Conservation (phyloP, 1,284 basidiomycete species). For the Heterobasidion irregulare region DNA sequence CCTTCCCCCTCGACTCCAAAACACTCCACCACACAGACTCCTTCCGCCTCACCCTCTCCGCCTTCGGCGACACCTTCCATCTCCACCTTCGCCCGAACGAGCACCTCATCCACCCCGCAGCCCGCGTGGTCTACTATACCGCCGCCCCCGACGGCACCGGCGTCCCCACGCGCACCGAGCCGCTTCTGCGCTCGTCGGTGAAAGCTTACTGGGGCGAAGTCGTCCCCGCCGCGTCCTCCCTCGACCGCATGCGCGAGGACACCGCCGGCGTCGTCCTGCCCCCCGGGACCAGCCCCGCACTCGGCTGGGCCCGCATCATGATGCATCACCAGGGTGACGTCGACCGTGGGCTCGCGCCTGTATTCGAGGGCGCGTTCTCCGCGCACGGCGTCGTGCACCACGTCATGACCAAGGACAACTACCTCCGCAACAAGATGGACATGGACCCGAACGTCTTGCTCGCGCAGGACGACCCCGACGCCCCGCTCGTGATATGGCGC, state of each 20-base stretch:
- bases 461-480: slow-evolving; percentile 33
- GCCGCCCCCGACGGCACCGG: slow-evolving; percentile 36
- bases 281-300: slow-evolving; percentile 31
- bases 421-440: slow-evolving; percentile 48
- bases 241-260: slow-evolving; percentile 51
- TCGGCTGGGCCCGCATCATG: slow-evolving; percentile 69
- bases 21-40: slow-evolving; percentile 53
- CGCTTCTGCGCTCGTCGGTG: slow-evolving; percentile 46
- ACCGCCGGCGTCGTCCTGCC: slow-evolving; percentile 38
- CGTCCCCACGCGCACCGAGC: slow-evolving; percentile 36
- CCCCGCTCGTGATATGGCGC: slow-evolving; percentile 61
- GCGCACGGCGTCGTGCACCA: slow-evolving; percentile 65
- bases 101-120: slow-evolving; percentile 70
- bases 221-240: slow-evolving; percentile 40
- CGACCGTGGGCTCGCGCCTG: slow-evolving; percentile 35
- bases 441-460: slow-evolving; percentile 46
- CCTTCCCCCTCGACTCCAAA: slow-evolving; percentile 23
- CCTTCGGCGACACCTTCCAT: slow-evolving; percentile 55
- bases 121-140: slow-evolving; percentile 56
- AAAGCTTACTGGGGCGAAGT: slow-evolving; percentile 67
- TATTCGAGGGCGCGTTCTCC: slow-evolving; percentile 74
- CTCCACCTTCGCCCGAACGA: slow-evolving; percentile 70
- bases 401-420: slow-evolving; percentile 66
- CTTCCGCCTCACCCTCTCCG: slow-evolving; percentile 55
- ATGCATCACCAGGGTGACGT: slow-evolving; percentile 59